A percentile compares a stretch with the other conserved stretches of the same genome.
Evolutionary conservation across 1,284 basidiomycete genomes (phyloP).

Genomic region (Wallemia mellicola): DNA sequence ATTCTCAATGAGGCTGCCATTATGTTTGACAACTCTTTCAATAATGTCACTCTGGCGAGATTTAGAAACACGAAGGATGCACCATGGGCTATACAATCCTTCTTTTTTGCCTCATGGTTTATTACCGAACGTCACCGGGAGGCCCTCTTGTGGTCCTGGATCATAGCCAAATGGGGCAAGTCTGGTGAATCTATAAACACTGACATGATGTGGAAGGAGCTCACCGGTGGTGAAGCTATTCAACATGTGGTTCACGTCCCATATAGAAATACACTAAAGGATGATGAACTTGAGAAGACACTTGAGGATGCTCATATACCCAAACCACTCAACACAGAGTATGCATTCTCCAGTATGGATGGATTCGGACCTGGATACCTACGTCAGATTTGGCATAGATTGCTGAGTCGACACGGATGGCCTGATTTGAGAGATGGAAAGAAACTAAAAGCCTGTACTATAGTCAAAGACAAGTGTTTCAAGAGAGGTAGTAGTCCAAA

Average conservation of each 20-base stretch:
- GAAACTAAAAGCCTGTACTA: conserved; percentile 4
- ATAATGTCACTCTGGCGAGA: conserved; percentile 13
- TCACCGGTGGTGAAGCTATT: conserved; percentile 9
- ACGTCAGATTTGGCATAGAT: conserved; percentile 8
- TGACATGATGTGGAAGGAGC: conserved; percentile 15
- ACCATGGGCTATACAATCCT: conserved; percentile 14
- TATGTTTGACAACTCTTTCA: conserved; percentile 12
- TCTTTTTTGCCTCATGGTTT: conserved; percentile 16
- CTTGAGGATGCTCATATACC: conserved; percentile 2
- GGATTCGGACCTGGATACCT: conserved; percentile 8
- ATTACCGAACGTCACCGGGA: conserved; percentile 19
- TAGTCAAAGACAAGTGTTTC: conserved; percentile 2
- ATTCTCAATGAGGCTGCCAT: conserved; percentile 13
- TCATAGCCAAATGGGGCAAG: conserved; percentile 14
- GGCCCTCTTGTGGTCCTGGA: conserved; percentile 19
- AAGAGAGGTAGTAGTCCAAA: conserved; percentile 3
- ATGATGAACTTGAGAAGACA: background rate
- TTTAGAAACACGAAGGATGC: conserved; percentile 15
- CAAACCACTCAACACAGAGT: conserved; percentile 7
- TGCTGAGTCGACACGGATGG: conserved; percentile 6
- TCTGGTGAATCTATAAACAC: conserved; percentile 12
- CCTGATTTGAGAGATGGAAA: conserved; percentile 5
- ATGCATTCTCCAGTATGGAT: conserved; percentile 8
- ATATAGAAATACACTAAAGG: background rate
- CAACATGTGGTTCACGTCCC: conserved; percentile 11